Evolutionary conservation across 305 asterid genomes (phyloP), one percentile per base, ranked within the genome.

Genomic region (Fraxinus platypoda): DNA sequence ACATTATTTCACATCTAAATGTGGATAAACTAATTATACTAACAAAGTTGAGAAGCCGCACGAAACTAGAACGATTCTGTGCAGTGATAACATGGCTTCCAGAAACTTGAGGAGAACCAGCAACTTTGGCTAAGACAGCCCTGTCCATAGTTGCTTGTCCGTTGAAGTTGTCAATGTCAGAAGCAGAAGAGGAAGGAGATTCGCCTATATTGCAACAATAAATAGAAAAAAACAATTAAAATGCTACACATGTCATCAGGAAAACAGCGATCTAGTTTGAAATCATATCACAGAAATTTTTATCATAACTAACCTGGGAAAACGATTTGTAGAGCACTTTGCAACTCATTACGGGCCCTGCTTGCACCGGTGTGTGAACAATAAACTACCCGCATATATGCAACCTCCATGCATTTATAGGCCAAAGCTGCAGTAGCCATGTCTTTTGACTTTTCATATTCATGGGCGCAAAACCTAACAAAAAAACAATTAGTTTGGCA

Each of bases 111-210:
- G 92, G 94, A 77, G 94, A 91, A 66, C 87, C 90, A 15, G 80
- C 84, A 82, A 85, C 89, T 85, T 85, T 89, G 83, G 92, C 88
- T 77, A 88, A 81, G 81, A 94, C 85, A 81, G 85, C 91, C 92
- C 90, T 96, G 87, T 92, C 98, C 3, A 83, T 81, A 31, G 88
- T 82, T 54, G 87, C 88, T 89, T 90, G 94, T 81, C 92, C 92
- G 90, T 90, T 94, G 90, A 97, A 87, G 88, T 94, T 94, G 89
- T 94, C 99, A 75, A 94, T 85, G 86, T 94, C 99, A 82, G 99
- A 97, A 82, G 98, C 97, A 81, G 98, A 94, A 59, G 99, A 97
- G 79, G 98, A 93, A 83, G 99, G 99, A 86, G 98, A 97, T 84
- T 97, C 98, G 81, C 97, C 99, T 97, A 87, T 84, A 87, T 52